These are phyloP conservation scores for Russula olivacea DNA, from an alignment of 768 basidiomycete genomes.

Conservation along the genomic window DNA sequence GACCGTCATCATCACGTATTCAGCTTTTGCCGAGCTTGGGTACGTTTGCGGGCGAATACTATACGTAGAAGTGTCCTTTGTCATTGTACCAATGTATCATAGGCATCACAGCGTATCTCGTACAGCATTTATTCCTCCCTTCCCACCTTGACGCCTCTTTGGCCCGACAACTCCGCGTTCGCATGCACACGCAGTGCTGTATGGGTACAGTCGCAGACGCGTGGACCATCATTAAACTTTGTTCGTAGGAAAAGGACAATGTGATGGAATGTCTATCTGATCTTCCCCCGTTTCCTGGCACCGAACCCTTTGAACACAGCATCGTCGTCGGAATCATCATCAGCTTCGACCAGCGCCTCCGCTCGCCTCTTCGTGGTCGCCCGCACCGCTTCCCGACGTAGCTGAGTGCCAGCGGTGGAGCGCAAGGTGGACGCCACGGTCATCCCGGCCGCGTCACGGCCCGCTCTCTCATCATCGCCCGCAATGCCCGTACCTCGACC, in stretches of 20 bases:
- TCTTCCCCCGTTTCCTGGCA: constrained; percentile 29
- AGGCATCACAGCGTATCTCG: constrained; percentile 1
- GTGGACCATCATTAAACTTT: background rate
- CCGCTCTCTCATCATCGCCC: background rate
- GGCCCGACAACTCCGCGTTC: background rate
- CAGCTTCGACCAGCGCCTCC: constrained; percentile 33
- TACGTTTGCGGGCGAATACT: background rate
- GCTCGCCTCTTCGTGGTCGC: constrained; percentile 18
- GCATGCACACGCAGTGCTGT: no score
- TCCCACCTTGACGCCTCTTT: background rate
- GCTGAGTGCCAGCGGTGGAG: constrained; percentile 27
- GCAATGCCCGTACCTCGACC: background rate
- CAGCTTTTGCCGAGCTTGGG: background rate
- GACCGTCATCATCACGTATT: no score
- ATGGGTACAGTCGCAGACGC: no score
- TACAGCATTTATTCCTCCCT: background rate
- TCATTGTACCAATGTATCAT: constrained; percentile 18
- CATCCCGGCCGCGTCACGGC: constrained; percentile 12
- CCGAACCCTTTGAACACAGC: constrained; percentile 55
- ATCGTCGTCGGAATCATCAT: constrained; percentile 60
- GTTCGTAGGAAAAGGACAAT: background rate
- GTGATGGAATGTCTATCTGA: background rate
- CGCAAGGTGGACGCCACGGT: constrained; percentile 27
- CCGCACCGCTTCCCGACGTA: constrained; percentile 17
- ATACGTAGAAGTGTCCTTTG: constrained; percentile 4